Evolutionary conservation across 169 alveolate species (phyloP).

Genomic region (Plasmodium inui): DNA sequence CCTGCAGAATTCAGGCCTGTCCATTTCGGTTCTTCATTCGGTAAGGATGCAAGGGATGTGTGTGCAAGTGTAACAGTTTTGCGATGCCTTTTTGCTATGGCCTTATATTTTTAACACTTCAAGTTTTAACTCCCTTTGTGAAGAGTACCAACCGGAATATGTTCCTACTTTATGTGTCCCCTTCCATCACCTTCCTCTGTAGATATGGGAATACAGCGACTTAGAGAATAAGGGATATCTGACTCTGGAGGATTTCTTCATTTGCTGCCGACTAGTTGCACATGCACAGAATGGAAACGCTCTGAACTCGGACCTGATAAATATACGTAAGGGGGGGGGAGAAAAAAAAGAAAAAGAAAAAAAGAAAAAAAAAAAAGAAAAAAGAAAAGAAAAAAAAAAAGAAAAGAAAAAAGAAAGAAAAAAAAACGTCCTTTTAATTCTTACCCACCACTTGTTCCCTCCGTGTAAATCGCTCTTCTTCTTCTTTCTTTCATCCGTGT

Average conservation of each 20-base stretch:
- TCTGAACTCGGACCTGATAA: conserved; percentile 12
- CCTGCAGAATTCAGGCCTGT: conserved; percentile 58
- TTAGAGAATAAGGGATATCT: conserved; percentile 80
- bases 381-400: background rate
- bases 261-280: conserved; percentile 90
- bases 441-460: background rate
- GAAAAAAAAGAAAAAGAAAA: background rate
- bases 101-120: background rate
- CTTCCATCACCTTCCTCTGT: background rate
- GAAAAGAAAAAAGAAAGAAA: background rate
- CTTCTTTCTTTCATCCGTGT: background rate
- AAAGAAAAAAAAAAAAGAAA: background rate
- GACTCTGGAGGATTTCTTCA: conserved; percentile 89
- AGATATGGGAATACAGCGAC: conserved; percentile 88
- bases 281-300: conserved; percentile 90
- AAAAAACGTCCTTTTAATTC: background rate
- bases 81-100: background rate
- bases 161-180: background rate
- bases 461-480: background rate
- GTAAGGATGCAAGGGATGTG: background rate
- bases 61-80: background rate
- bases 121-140: background rate
- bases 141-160: background rate
- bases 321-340: conserved; percentile 28
- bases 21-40: conserved; percentile 47